Base-by-base conservation (phyloP, 2,329 filamentous ascomycete species). In the Acephala macrosclerotiorum region DNA sequence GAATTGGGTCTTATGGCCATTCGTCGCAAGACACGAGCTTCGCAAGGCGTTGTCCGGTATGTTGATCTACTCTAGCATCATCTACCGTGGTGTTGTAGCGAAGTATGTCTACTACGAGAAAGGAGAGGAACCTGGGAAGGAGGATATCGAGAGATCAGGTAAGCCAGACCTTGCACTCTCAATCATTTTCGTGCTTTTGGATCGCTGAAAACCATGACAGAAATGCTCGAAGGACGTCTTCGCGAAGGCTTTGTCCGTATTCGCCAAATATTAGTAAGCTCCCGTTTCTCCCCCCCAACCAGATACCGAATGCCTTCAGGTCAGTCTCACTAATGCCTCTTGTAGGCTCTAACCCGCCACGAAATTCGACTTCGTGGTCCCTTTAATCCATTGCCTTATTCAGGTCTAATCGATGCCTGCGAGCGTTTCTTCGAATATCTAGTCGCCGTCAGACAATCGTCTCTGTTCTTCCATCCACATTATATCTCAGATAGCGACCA, bases 1-100 rank as follows among this genome's bases (percentile, higher is more conserved):
- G 16, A 88, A 87, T 68, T 88, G 85, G 85, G 71, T 86, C 14
- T 76, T 89, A 3, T 89, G 86, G 86, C 86, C 86, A 2, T 89
- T 89, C 67, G 80, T 88, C 5, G 86, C 86, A 12, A 80, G 86
- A 14, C 85, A 87, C 69, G 86, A 88, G 72, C 79, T 89, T 16
- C 78, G 86, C 25, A 84, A 83, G 65, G 85, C 84, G 0, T 73
- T 87, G 1, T 84, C 85, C 0, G 79, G 81, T 1, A 88, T 86
- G 84, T 78, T 88, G 69, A 84, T 87, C 58, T 86, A 87, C 70
- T 81, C 83, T 65, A 85, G 84, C 64, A 82, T 88, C 65, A 80
- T 87, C 8, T 89, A 88, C 72, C 78, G 86, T 47, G 73, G 78
- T 68, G 77, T 86, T 45, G 82, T 87, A 18, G 83, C 83, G 42